phyloP scores from a whole-genome alignment of 129 eudicot species.

The Flaveria ramosissima region DNA sequence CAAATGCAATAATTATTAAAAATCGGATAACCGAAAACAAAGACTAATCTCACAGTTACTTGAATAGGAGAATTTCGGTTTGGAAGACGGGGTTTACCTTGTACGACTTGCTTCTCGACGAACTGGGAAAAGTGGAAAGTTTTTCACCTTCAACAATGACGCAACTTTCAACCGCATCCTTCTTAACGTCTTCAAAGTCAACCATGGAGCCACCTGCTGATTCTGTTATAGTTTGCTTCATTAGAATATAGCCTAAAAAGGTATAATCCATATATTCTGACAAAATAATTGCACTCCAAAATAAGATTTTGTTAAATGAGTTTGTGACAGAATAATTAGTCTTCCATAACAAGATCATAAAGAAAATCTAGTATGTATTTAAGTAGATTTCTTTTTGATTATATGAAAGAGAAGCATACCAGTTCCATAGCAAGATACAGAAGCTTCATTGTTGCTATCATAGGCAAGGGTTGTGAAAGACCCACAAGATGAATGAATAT shows the following conservation, averaged over 20 bases:
- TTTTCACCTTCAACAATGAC: conserved; percentile 28
- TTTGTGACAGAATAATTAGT: background rate
- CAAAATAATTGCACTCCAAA: background rate
- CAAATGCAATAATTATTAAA: conserved; percentile 10
- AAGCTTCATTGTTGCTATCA: conserved; percentile 28
- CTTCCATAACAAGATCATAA: conserved; percentile 7
- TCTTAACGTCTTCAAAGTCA: conserved; percentile 32
- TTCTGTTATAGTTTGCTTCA: conserved; percentile 38
- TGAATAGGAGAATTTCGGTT: background rate
- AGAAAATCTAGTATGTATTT: background rate
- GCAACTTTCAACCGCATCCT: conserved; percentile 46
- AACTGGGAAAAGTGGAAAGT: conserved; percentile 14
- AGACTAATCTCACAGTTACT: background rate
- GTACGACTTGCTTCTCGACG: conserved; percentile 53
- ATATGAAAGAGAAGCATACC: conserved; percentile 37
- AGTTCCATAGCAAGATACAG: conserved; percentile 24
- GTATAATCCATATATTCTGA: background rate
- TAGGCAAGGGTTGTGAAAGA: conserved; percentile 13
- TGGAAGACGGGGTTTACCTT: conserved; percentile 47
- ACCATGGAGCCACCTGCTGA: conserved; percentile 16
- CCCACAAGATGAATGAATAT: conserved; percentile 18
- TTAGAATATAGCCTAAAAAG: conserved; percentile 9
- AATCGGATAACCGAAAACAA: background rate
- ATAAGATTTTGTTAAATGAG: background rate
- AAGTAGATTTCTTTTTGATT: background rate